Base-by-base conservation (phyloP, 441 rosid species). In the Populus tomentosa region DNA sequence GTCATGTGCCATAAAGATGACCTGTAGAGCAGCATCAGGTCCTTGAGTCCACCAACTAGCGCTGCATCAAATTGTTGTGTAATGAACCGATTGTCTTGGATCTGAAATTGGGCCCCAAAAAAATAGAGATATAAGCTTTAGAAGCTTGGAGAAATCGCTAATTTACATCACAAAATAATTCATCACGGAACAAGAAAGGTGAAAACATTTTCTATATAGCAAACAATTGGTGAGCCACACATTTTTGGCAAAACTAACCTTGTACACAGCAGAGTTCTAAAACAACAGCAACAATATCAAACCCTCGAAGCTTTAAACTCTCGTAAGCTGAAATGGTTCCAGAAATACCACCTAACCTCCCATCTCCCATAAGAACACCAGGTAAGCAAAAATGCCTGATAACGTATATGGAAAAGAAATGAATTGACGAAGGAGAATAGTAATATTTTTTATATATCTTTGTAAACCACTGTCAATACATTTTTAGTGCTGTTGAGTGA, bases 31-130 rank as follows among this genome's bases (percentile, higher is more conserved):
- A 77, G 95, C 87, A 86, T 92, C 92, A 73, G 97, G 99, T 77
- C 97, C 98, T 86, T 95, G 98, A 77, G 99, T 95, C 99, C 97
- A 95, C 99, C 99, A 95, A 86, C 98, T 95, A 82, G 99, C 98
- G 84, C 98, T 79, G 90, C 99, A 88, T 95, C 99, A 88, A 92
- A 95, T 79, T 90, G 92, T 84, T 26, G 28, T 26, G 28, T 26
- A 70, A 95, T 73, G 73, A 73, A 83, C 78, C 68, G 82, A 32
- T 82, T 83, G 70, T 81, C 72, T 21, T 76, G 81, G 64, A 46
- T 94, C 95, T 89, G 66, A 56, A 26, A 26, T 26, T 26, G 28
- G 28, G 28, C 28, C 28, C 28, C 28, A 26, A 26, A 26, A 26
- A 26, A 26, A 26, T 26, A 26, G 28, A 56, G 73, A 33, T 16